These are phyloP conservation scores for Apiospora sp. DNA, from an alignment of 2,329 filamentous ascomycete species.

Conservation along the genomic window DNA sequence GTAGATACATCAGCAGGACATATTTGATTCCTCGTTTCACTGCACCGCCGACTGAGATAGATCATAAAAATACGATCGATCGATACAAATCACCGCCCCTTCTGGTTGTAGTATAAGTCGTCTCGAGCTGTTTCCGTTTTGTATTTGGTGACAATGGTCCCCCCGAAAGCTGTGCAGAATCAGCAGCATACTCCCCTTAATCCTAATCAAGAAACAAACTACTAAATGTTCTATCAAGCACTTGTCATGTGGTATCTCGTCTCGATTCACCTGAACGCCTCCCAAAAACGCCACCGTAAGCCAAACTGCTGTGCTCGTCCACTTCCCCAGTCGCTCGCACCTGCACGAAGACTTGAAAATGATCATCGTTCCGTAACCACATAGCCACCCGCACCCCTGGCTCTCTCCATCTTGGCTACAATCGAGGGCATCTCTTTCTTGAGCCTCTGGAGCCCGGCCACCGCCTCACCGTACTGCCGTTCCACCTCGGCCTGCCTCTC, in stretches of 20 bases:
- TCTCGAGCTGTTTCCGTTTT: not conserved
- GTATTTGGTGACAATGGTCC: not conserved
- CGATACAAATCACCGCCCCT: not conserved
- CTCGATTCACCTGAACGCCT: not conserved
- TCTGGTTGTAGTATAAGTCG: not conserved
- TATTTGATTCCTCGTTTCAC: slow-evolving; percentile 14
- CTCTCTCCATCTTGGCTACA: slow-evolving; percentile 71
- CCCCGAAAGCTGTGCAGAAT: not conserved
- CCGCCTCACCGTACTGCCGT: slow-evolving; percentile 53
- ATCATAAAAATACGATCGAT: slow-evolving; percentile 19
- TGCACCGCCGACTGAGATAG: slow-evolving; percentile 10
- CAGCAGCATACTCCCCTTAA: not conserved
- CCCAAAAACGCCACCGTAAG: not conserved
- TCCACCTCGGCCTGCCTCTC: slow-evolving; percentile 59
- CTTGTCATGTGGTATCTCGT: slow-evolving; percentile 11
- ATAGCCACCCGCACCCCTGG: slow-evolving; percentile 66
- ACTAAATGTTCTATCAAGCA: not conserved
- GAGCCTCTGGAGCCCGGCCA: slow-evolving; percentile 59
- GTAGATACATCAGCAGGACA: slow-evolving; percentile 20
- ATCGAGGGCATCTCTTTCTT: slow-evolving; percentile 68
- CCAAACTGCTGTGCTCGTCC: not conserved
- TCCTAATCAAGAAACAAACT: not conserved
- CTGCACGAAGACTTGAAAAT: not conserved
- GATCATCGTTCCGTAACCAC: slow-evolving; percentile 54
- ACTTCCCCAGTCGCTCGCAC: slow-evolving; percentile 20